phyloP scores from a whole-genome alignment of 2,329 filamentous ascomycete genomes.

The Thermothelomyces thermophilus region DNA sequence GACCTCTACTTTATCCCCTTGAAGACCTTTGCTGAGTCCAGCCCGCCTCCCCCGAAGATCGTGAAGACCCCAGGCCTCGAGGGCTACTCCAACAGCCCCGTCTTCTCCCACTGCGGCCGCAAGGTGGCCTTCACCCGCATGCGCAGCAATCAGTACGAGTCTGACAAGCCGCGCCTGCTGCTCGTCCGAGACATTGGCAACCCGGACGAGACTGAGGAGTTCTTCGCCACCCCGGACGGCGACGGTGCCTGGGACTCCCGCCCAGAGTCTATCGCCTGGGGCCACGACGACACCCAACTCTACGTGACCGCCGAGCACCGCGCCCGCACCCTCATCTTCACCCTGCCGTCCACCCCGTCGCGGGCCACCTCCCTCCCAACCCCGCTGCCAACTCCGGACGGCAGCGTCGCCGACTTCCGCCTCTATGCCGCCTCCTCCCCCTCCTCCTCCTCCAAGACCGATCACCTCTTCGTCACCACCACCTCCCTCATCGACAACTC shows the following conservation, averaged over 20 bases:
- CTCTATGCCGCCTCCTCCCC: slow-evolving; percentile 42
- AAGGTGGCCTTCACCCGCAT: slow-evolving; percentile 73
- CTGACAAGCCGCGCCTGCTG: slow-evolving; percentile 66
- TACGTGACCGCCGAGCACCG: slow-evolving; percentile 69
- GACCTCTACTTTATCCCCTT: slow-evolving; percentile 71
- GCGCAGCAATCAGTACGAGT: slow-evolving; percentile 70
- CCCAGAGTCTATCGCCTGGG: slow-evolving; percentile 53
- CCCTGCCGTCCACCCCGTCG: slow-evolving; percentile 48
- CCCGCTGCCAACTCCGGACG: slow-evolving; percentile 43
- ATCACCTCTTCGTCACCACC: slow-evolving; percentile 56
- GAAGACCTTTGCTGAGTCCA: slow-evolving; percentile 49
- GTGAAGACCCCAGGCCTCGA: slow-evolving; percentile 51
- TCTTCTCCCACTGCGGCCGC: slow-evolving; percentile 67
- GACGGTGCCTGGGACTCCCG: slow-evolving; percentile 55
- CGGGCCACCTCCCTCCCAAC: slow-evolving; percentile 43
- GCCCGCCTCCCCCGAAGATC: slow-evolving; percentile 45
- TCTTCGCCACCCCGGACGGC: slow-evolving; percentile 56
- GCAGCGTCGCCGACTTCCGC: slow-evolving; percentile 48
- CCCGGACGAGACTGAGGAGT: slow-evolving; percentile 50
- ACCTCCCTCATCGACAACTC: slow-evolving; percentile 67
- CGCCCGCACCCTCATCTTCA: slow-evolving; percentile 57
- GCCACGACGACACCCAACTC: slow-evolving; percentile 53
- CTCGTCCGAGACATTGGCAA: slow-evolving; percentile 56
- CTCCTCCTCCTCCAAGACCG: slow-evolving; percentile 21
- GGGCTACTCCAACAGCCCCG: slow-evolving; percentile 60